Evolutionary conservation across 1,284 basidiomycete genomes (phyloP).

Genomic region (Cutaneotrichosporon mucoides): DNA sequence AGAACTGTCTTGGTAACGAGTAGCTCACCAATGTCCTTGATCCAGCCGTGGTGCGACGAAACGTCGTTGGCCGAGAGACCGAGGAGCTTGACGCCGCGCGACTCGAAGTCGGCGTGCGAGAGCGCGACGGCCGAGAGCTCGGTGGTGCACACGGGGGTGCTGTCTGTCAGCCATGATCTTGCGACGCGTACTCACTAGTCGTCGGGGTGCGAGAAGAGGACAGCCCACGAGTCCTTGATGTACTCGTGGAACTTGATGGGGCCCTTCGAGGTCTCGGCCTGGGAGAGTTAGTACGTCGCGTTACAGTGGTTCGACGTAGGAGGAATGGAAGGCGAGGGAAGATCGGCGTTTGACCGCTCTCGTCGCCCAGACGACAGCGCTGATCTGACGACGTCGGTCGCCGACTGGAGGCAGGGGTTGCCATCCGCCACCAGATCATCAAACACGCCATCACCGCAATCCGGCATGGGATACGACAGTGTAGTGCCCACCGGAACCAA

Average conservation of each 20-base stretch:
- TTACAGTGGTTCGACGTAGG: too few species aligned
- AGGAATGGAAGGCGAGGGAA: too few species aligned
- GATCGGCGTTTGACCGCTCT: too few species aligned
- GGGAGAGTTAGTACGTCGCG: too few species aligned
- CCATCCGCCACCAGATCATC: too few species aligned
- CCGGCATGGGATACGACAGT: too few species aligned
- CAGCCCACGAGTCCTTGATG: conserved; percentile 81
- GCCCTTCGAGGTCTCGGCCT: conserved; percentile 65
- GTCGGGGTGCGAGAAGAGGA: conserved; percentile 92
- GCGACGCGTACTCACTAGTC: conserved; percentile 38
- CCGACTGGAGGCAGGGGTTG: too few species aligned
- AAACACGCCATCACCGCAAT: too few species aligned
- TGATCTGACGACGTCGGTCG: too few species aligned
- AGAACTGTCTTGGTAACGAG: neutral
- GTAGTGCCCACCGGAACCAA: too few species aligned
- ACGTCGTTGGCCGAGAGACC: conserved; percentile 89
- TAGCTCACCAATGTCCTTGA: conserved; percentile 65
- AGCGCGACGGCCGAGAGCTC: conserved; percentile 94
- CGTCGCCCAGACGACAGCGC: too few species aligned
- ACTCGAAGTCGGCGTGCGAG: conserved; percentile 74
- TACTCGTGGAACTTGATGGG: conserved; percentile 78
- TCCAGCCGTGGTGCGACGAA: conserved; percentile 80
- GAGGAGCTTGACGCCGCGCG: conserved; percentile 84
- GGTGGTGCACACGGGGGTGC: conserved; percentile 73
- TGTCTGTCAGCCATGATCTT: conserved; percentile 56